Evolutionary conservation across 164 flowering plant species (phyloP).

Genomic region (Cinnamomum chago): DNA sequence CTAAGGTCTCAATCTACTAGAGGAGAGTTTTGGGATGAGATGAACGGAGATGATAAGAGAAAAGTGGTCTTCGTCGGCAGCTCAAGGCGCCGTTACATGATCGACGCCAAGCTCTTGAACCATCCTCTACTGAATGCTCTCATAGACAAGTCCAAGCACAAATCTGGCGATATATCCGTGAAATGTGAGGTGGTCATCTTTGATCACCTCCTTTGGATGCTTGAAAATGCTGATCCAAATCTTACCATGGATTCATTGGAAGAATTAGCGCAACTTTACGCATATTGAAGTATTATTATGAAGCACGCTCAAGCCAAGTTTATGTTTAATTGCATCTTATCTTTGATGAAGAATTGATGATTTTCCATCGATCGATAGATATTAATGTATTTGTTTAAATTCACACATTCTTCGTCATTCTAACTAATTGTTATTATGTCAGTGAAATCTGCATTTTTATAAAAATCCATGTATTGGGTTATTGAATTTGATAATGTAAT

Average conservation of each 20-base stretch:
- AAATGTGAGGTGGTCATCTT: constrained; percentile 80
- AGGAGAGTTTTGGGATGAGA: constrained; percentile 27
- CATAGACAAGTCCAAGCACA: constrained; percentile 43
- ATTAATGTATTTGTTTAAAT: background rate
- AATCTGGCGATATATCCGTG: constrained; percentile 22
- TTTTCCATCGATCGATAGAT: background rate
- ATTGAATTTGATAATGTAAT: background rate
- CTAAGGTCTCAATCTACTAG: constrained; percentile 55
- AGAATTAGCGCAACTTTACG: constrained; percentile 64
- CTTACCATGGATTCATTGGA: constrained; percentile 46
- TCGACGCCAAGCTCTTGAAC: constrained; percentile 50
- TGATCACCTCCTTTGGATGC: constrained; percentile 87
- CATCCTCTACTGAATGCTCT: constrained; percentile 69
- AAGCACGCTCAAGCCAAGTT: background rate
- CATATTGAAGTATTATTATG: constrained; percentile 16
- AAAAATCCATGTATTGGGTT: background rate
- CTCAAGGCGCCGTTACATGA: constrained; percentile 48
- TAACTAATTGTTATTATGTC: background rate
- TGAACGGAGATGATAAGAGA: constrained; percentile 3
- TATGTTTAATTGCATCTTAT: background rate
- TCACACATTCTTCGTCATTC: background rate
- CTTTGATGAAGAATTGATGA: background rate
- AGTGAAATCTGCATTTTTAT: no score
- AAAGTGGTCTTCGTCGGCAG: constrained; percentile 56
- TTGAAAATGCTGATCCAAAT: constrained; percentile 57